phyloP scores from a whole-genome alignment of 2,329 filamentous ascomycete species.

The Daldinia eschscholtzii region DNA sequence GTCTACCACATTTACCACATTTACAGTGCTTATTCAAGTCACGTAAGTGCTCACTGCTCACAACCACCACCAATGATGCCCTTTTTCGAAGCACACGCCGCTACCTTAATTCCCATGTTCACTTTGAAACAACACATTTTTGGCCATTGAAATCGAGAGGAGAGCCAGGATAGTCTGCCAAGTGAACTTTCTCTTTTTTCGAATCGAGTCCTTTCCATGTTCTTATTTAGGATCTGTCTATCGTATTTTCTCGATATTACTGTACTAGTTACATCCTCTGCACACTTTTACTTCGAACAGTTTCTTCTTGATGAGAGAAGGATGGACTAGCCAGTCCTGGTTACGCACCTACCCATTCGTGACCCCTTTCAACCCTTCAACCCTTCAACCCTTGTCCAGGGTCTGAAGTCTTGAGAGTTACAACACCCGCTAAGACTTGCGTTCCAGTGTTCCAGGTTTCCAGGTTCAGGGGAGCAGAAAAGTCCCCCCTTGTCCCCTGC shows the following conservation, averaged over 20 bases:
- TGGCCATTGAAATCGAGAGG: constrained; percentile 22
- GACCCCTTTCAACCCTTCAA: neutral
- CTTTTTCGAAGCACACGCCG: constrained; percentile 33
- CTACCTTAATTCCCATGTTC: constrained; percentile 43
- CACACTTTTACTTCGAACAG: constrained; percentile 21
- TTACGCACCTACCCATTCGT: constrained; percentile 17
- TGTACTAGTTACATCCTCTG: constrained; percentile 37
- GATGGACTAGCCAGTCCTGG: constrained; percentile 15
- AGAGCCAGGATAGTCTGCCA: constrained; percentile 23
- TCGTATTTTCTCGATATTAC: constrained; percentile 34
- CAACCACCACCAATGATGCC: constrained; percentile 9
- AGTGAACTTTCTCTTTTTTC: constrained; percentile 23
- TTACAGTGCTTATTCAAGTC: constrained; percentile 5
- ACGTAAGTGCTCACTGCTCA: constrained; percentile 1
- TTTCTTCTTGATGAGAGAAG: constrained; percentile 32
- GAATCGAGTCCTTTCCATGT: neutral
- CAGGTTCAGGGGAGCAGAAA: constrained; percentile 40
- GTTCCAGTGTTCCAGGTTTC: constrained; percentile 43
- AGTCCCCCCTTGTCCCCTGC: neutral
- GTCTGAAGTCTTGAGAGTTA: constrained; percentile 41
- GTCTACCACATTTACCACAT: neutral
- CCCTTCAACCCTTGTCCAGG: constrained; percentile 7
- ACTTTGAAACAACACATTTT: constrained; percentile 47
- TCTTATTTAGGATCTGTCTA: constrained; percentile 13
- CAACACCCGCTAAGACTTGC: constrained; percentile 43